phyloP scores from a whole-genome alignment of 2,329 filamentous ascomycete species.

The Cercospora zeae-maydis region DNA sequence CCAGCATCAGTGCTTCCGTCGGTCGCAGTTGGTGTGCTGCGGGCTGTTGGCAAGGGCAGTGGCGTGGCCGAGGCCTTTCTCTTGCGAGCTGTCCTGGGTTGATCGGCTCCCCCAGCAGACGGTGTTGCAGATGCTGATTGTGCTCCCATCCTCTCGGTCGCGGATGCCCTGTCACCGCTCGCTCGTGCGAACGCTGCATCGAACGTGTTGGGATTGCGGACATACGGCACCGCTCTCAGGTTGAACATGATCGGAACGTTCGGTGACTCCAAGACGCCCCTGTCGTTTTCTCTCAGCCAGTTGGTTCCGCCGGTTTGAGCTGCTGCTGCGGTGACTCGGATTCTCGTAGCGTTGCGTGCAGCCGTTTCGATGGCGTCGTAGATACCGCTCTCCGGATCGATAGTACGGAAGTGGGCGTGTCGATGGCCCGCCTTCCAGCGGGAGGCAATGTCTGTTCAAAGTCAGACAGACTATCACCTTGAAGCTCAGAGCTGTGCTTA shows the following conservation, averaged over 20 bases:
- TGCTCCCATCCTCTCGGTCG: neutral
- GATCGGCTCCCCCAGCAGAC: neutral
- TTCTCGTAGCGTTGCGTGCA: neutral
- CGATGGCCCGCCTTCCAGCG: neutral
- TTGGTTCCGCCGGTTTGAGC: neutral
- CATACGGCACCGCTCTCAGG: neutral
- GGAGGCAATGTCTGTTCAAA: neutral
- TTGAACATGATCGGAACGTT: neutral
- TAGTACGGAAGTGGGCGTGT: neutral
- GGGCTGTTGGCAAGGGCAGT: neutral
- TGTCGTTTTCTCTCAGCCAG: constrained; percentile 3
- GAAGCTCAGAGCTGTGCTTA: neutral
- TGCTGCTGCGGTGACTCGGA: neutral
- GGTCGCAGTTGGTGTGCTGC: neutral
- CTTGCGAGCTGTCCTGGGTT: neutral
- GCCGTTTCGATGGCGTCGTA: neutral
- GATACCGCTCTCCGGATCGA: neutral
- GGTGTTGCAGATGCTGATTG: neutral
- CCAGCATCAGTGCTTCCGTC: neutral
- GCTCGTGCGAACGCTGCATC: neutral
- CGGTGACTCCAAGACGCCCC: neutral
- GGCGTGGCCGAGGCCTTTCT: neutral
- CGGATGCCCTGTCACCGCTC: neutral
- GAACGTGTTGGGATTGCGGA: neutral
- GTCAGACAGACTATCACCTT: neutral